phyloP scores from a whole-genome alignment of 1,284 basidiomycete genomes.

The Moesziomyces sp. region DNA sequence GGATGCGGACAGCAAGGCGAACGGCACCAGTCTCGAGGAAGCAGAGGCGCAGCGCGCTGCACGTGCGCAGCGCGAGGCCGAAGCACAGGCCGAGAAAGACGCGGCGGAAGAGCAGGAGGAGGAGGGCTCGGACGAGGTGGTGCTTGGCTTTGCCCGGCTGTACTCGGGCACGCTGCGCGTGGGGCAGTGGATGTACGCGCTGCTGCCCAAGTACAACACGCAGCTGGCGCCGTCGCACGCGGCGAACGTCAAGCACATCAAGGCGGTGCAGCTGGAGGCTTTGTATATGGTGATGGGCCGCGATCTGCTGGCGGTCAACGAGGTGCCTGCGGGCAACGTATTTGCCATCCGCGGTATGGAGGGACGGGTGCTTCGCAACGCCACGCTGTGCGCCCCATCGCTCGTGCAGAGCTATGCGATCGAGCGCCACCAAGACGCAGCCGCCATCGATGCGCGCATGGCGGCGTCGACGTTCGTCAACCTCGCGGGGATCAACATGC shows the following conservation, averaged over 20 bases:
- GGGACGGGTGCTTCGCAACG: slow-evolving; percentile 88
- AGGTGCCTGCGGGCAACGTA: slow-evolving; percentile 92
- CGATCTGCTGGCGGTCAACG: slow-evolving; percentile 84
- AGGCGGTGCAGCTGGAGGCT: slow-evolving; percentile 76
- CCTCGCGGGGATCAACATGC: slow-evolving; percentile 61
- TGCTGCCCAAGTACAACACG: slow-evolving; percentile 90
- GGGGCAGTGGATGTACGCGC: slow-evolving; percentile 75
- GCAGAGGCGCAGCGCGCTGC: slow-evolving; percentile 40
- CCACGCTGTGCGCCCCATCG: slow-evolving; percentile 80
- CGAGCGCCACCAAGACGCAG: slow-evolving; percentile 22
- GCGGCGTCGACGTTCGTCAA: slow-evolving; percentile 53
- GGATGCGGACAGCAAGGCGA: slow-evolving; percentile 49
- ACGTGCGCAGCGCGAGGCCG: slow-evolving; percentile 27
- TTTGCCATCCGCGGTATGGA: slow-evolving; percentile 92
- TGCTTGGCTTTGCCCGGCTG: slow-evolving; percentile 85
- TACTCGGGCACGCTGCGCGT: slow-evolving; percentile 86
- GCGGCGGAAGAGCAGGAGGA: slow-evolving; percentile 27
- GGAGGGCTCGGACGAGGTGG: slow-evolving; percentile 50
- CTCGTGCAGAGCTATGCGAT: slow-evolving; percentile 26
- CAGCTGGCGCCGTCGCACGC: slow-evolving; percentile 76
- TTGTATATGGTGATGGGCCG: slow-evolving; percentile 99
- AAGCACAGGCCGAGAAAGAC: slow-evolving; percentile 31
- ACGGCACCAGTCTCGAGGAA: slow-evolving; percentile 44
- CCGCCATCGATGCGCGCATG: slow-evolving; percentile 23
- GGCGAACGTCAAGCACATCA: slow-evolving; percentile 74